Conservation (phyloP, 495 filamentous ascomycete genomes). For the Glutinoglossum americanum region DNA sequence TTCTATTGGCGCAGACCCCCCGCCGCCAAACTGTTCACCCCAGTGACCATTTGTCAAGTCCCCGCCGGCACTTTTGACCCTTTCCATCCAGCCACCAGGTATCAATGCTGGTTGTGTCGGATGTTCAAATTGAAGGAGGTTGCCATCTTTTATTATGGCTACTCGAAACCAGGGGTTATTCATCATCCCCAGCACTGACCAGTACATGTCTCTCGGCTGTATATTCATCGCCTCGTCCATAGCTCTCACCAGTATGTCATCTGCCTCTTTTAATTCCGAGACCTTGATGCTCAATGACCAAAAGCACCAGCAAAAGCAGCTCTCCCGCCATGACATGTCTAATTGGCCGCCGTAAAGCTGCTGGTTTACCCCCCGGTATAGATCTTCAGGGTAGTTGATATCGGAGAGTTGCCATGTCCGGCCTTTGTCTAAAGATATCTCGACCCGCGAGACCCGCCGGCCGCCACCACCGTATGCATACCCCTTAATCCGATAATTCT, state of each 20-base stretch:
- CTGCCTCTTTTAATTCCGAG: constrained; percentile 34
- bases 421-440: constrained; percentile 71
- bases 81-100: constrained; percentile 88
- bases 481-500: constrained; percentile 45
- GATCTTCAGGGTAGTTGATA: constrained; percentile 72
- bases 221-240: constrained; percentile 86
- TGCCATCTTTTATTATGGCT: constrained; percentile 48
- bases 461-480: constrained; percentile 91
- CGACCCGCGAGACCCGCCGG: constrained; percentile 62
- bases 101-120: constrained; percentile 65
- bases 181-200: constrained; percentile 96
- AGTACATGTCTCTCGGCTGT: constrained; percentile 90
- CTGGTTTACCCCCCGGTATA: constrained; percentile 49
- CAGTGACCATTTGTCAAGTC: constrained; percentile 66
- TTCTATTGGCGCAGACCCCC: constrained; percentile 18
- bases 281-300: constrained; percentile 61
- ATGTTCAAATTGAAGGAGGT: constrained; percentile 61
- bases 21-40: constrained; percentile 53
- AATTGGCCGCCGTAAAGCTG: constrained; percentile 55
- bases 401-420: constrained; percentile 62
- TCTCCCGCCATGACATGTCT: constrained; percentile 67
- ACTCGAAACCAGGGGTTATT: constrained; percentile 92
- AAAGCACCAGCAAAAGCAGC: constrained; percentile 83
- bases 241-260: constrained; percentile 62
- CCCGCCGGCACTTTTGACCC: constrained; percentile 72